A percentile compares a stretch with the other conserved stretches of the same genome.
phyloP scores from a whole-genome alignment of 1,284 basidiomycete species.

The Puccinia novopanici region DNA sequence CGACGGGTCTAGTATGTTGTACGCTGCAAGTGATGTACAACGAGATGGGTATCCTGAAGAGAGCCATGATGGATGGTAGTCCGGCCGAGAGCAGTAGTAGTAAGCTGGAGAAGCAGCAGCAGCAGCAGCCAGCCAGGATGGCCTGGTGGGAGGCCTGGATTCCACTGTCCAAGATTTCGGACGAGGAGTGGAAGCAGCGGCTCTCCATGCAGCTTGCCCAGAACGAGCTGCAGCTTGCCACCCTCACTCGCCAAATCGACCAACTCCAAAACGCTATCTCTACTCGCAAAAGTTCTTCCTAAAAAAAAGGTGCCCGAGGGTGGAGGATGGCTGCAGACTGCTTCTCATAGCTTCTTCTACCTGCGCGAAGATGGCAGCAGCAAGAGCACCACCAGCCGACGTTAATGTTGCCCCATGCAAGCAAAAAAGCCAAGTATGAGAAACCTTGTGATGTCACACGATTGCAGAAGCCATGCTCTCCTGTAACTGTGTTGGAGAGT shows the following conservation, averaged over 20 bases:
- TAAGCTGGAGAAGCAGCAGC: not conserved
- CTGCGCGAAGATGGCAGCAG: too few species aligned
- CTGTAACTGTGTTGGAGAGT: too few species aligned
- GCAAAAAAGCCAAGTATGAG: too few species aligned
- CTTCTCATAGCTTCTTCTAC: too few species aligned
- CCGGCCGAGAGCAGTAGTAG: not conserved
- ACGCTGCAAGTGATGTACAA: slow-evolving; percentile 25
- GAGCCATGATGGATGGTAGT: not conserved
- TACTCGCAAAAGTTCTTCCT: not conserved
- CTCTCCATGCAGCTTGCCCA: not conserved
- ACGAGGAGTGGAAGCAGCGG: slow-evolving; percentile 25
- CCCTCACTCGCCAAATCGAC: not conserved
- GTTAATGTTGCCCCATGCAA: too few species aligned
- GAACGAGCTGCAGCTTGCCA: not conserved
- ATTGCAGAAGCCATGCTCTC: too few species aligned
- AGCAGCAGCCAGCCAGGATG: not conserved
- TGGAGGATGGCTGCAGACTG: too few species aligned
- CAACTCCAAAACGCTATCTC: slow-evolving; percentile 1
- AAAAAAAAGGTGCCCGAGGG: too few species aligned
- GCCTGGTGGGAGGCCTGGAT: slow-evolving; percentile 43
- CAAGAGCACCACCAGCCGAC: too few species aligned
- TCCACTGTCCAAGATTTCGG: slow-evolving; percentile 31
- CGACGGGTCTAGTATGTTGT: slow-evolving; percentile 31
- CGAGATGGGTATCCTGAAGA: slow-evolving; percentile 14
- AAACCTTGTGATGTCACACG: too few species aligned